Base-by-base conservation (phyloP, 495 filamentous ascomycete species). In the Penicillium taxi region DNA sequence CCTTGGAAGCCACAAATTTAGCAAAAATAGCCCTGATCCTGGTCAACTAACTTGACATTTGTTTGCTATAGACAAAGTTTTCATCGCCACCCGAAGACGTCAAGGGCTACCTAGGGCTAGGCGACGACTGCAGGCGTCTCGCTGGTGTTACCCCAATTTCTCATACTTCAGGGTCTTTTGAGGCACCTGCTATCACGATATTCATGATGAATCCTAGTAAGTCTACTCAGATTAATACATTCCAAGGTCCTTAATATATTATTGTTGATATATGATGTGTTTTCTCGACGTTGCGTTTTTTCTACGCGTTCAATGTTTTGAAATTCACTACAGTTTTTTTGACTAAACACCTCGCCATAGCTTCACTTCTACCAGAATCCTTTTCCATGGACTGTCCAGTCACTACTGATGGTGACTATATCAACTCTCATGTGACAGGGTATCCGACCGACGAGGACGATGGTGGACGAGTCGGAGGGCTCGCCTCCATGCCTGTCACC, bases 381-480 rank as follows among this genome's bases (percentile, higher is more conserved):
- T 67, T 65, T 42, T 42, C 42, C 30, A 53, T 70, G 55, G 59
- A 58, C 26, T 56, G 52, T 51, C 53, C 63, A 5, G 53, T 57
- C 30, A 61, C 59, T 31, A 55, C 62, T 24, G 64, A 68, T 41
- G 53, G 58, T 30, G 60, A 67, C 44, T 70, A 66, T 49, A 53
- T 62, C 23, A 56, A 45, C 31, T 42, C 50, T 15, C 61, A 65
- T 46, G 41, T 62, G 39, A 50, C 58, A 31, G 52, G 56, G 17
- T 67, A 61, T 45, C 38, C 50, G 30, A 55, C 53, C 33, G 59
- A 66, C n/a, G 64, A 66, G 28, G 66, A 68, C n/a, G 64, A 63
- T 30, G 48, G 34, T 44, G 63, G 58, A 32, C 60, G 64, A 58
- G 58, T 66, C 50, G 63, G 61, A 52, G 55, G 48, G 34, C 53